These are phyloP conservation scores for Piloderma croceum DNA, from an alignment of 768 basidiomycete species.

Conservation along the genomic window DNA sequence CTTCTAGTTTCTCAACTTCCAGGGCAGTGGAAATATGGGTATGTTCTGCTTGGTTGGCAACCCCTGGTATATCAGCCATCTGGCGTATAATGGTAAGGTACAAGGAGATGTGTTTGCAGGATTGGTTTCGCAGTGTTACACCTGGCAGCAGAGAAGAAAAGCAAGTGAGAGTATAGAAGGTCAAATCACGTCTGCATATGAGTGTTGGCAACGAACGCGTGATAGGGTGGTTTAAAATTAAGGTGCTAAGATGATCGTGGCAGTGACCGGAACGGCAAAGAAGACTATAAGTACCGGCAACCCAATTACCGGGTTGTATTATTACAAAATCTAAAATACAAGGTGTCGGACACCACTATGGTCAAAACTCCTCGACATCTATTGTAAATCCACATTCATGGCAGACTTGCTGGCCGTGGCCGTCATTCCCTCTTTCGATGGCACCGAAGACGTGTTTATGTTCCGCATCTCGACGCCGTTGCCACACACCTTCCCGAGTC, in stretches of 20 bases:
- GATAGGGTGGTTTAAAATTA: no score
- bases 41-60: conserved; percentile 57
- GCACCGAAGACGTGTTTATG: conserved; percentile 81
- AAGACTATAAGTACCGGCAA: background rate
- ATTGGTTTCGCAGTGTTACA: no score
- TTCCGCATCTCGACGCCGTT: conserved; percentile 77
- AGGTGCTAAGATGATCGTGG: no score
- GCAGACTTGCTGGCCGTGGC: conserved; percentile 68
- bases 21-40: conserved; percentile 67
- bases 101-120: no score
- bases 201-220: no score
- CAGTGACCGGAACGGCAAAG: no score
- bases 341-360: no score
- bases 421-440: conserved; percentile 47
- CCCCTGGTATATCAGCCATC: no score
- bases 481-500: conserved; percentile 88
- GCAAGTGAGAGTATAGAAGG: no score
- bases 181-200: no score
- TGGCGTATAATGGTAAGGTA: no score
- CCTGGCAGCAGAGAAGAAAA: no score
- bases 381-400: conserved; percentile 88
- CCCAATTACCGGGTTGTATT: background rate
- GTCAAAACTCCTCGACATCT: conserved; percentile 77
- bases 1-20: conserved; percentile 74
- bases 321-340: conserved; percentile 1